Evolutionary conservation across 2,329 filamentous ascomycete genomes (phyloP), one percentile per base, ranked within the genome.

Genomic region (Penicillium sp.): DNA sequence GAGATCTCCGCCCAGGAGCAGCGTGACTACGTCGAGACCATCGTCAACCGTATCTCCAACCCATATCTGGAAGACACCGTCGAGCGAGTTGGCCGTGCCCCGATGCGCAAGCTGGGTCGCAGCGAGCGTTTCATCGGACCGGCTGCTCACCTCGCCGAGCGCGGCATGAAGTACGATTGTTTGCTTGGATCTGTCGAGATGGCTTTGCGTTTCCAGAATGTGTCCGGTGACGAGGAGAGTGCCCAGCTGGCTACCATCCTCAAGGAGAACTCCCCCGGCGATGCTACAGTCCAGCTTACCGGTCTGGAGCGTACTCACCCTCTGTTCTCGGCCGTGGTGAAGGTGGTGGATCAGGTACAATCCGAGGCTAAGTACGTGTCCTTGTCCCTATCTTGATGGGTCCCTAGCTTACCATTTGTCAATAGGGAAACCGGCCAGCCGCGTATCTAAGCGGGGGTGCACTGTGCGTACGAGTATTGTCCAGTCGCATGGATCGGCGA

Each of bases 101-200:
- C 94, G 16, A 79, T 99, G 54, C 88, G 94, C 71, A 99, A 99
- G 81, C 82, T 99, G 30, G 87, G 87, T 60, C 89, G 92, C 73
- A 94, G 95, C 78, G 94, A 99, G 78, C 91, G 94, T 40, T 96
- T 99, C 78, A 86, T 99, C 63, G 91, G 89, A 41, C 94, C 94
- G 5, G 92, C 94, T 41, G 84, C 89, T 9, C 88, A 95, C 75
- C 83, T 99, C 16, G 91, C 91, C 41, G 90, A 96, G 79, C 80
- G 82, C 54, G 90, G 84, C 53, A 80, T 90, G 74, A 81, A 83
- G 63, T 87, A 86, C 70, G 81, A 85, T 51, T 85, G 83, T 47
- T 81, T 99, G 27, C 79, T 97, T 47, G 87, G 87, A 52, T 89
- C 90, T 18, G 84, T 94, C 41, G 92, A 97, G 79, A 90, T 92